These are phyloP conservation scores for Hypoxylon intermedium DNA, from an alignment of 495 filamentous ascomycete species.

Conservation along the genomic window DNA sequence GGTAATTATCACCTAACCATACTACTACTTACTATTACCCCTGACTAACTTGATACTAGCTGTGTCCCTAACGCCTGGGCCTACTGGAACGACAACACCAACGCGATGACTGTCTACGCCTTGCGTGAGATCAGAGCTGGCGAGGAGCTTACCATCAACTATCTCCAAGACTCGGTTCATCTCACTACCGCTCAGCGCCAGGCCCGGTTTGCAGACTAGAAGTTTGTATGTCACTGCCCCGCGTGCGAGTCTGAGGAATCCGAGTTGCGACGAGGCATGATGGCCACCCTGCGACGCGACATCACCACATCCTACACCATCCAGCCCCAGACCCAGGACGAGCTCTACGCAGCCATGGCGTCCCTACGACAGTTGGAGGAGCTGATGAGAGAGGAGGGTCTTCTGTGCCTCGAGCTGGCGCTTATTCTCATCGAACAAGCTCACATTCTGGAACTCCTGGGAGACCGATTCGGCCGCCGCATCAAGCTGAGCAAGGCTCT, in stretches of 20 bases:
- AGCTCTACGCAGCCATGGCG: background rate
- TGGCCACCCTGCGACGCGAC: background rate
- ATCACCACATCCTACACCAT: background rate
- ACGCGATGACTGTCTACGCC: background rate
- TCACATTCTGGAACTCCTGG: background rate
- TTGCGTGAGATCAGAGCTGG: background rate
- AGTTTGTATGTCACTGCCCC: background rate
- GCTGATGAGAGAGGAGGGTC: background rate
- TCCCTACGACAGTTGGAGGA: background rate
- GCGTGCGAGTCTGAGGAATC: background rate
- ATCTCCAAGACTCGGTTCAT: background rate
- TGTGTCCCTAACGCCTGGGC: background rate
- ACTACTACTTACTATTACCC: too few species aligned
- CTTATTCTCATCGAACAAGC: background rate
- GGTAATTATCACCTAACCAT: background rate
- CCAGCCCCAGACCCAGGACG: background rate
- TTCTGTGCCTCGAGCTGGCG: background rate
- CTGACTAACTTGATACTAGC: background rate
- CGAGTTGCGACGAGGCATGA: background rate
- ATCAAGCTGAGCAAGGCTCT: background rate
- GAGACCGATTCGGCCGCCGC: background rate
- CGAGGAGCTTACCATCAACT: background rate
- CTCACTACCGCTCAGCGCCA: background rate
- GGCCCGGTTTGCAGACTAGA: background rate
- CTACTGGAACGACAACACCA: background rate